Base-by-base conservation (phyloP, 1,284 basidiomycete species). In the Pseudozyma pruni region DNA sequence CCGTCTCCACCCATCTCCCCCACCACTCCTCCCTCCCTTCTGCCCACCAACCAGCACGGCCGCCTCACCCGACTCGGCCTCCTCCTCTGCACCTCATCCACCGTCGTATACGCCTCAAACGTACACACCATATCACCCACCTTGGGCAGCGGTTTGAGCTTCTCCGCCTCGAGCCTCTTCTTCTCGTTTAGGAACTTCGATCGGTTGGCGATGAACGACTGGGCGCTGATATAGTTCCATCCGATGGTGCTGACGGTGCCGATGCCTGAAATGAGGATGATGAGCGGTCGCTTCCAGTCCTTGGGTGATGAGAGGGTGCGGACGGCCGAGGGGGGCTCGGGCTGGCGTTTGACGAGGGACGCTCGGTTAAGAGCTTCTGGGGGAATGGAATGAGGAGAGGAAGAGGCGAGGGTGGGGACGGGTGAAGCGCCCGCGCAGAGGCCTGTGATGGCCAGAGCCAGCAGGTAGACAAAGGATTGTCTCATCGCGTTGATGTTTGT, bases 231-330 rank as follows among this genome's bases (percentile, higher is more conserved):
- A 22, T 60, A 64, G 48, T 56, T 60, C 67, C 67, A 70, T 1
- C 60, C 67, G 2, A 49, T 20, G 0, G 60, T 63, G 39, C 46
- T 54, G 10, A 25, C 29, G 1, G 63, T 10, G 2, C 67, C 56
- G 7, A 60, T 19, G 8, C 5, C 51, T 0, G 56, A 43, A 19
- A 39, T 53, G 3, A 38, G 14, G 40, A 68, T 29, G n/a, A 51
- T 39, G n/a, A 62, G 35, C 9, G 43, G 59, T 35, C 55, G 45
- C 31, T 68, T 68, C 64, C 54, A 58, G 41, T 60, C 64, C n/a
- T 31, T 34, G 14, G n/a, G 9, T 1, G 33, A 3, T 3, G 9
- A 1, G n/a, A 42, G 20, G 34, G 39, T 32, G 14, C 17, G 7
- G 32, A 27, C 7, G 8, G 29, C 16, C 11, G 13, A 25, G 4